Percentiles rank a stretch among this genome's conserved stretches.
Evolutionary conservation across 2,329 filamentous ascomycete species (phyloP).

Genomic region (Fusarium chuoi): DNA sequence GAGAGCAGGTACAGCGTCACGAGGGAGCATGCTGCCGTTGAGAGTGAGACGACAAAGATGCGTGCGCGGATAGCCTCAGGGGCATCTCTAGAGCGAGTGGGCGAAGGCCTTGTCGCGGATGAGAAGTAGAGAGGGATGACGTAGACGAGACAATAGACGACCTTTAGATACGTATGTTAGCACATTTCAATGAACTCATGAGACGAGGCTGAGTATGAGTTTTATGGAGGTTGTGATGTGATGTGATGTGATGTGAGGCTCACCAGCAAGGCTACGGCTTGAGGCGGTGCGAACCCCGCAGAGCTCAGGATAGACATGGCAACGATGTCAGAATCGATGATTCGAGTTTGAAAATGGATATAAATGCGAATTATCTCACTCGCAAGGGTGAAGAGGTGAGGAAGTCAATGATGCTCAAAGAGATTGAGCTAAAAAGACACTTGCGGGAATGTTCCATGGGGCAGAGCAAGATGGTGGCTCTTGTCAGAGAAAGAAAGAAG

Average conservation of each 20-base stretch:
- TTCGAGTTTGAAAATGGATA: background rate
- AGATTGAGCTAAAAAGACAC: constrained; percentile 2
- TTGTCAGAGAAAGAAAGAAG: constrained; percentile 4
- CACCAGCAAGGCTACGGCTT: constrained; percentile 40
- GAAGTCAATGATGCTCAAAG: background rate
- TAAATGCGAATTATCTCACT: background rate
- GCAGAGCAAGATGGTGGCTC: constrained; percentile 16
- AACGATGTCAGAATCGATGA: background rate
- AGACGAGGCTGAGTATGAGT: background rate
- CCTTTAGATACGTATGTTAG: constrained; percentile 49
- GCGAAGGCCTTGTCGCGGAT: constrained; percentile 79
- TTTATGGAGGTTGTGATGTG: background rate
- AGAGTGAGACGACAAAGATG: constrained; percentile 81
- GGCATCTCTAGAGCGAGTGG: constrained; percentile 83
- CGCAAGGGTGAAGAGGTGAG: background rate
- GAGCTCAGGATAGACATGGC: constrained; percentile 16
- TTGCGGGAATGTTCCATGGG: constrained; percentile 18
- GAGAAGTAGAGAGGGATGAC: constrained; percentile 92
- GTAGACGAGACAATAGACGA: constrained; percentile 88
- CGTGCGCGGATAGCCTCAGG: constrained; percentile 89
- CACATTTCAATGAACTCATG: background rate
- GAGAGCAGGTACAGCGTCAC: constrained; percentile 73
- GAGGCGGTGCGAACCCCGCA: constrained; percentile 35
- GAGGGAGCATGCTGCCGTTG: constrained; percentile 74
- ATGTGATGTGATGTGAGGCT: constrained; percentile 11